Conservation (phyloP, 345 rosid genomes). For the Ceriops zippeliana region DNA sequence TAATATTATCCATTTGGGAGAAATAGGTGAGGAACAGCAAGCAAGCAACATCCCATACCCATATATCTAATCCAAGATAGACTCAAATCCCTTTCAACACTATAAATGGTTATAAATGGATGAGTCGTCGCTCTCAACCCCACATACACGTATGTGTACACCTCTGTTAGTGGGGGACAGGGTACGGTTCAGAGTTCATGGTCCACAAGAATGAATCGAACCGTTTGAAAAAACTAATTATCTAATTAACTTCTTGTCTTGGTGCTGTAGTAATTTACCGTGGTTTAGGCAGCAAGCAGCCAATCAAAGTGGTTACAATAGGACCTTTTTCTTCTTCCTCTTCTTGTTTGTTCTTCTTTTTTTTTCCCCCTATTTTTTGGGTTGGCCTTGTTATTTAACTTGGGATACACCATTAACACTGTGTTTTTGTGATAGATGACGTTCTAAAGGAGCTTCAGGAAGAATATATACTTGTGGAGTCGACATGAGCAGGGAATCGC, state of each 20-base stretch:
- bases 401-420: background rate
- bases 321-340: too few relatives aligned
- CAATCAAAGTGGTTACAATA: background rate
- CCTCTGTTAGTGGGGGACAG: background rate
- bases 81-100: conserved; percentile 15
- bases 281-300: background rate
- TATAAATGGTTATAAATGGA: conserved; percentile 32
- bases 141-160: background rate
- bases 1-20: conserved; percentile 45
- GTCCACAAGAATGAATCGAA: conserved; percentile 9
- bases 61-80: conserved; percentile 42
- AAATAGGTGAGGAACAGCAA: conserved; percentile 28
- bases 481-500: background rate
- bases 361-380: too few relatives aligned
- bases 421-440: background rate
- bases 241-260: background rate
- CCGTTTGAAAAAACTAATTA: background rate
- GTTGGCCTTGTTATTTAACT: too few relatives aligned
- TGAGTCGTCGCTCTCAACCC: conserved; percentile 7
- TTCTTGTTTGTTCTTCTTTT: too few relatives aligned
- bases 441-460: too few relatives aligned
- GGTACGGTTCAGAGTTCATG: conserved; percentile 23
- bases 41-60: conserved; percentile 26
- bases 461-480: too few relatives aligned
- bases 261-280: background rate